Percentiles rank a stretch among this genome's conserved stretches.
Conservation (phyloP, 2,329 filamentous ascomycete species). For the Colletotrichum destructivum region DNA sequence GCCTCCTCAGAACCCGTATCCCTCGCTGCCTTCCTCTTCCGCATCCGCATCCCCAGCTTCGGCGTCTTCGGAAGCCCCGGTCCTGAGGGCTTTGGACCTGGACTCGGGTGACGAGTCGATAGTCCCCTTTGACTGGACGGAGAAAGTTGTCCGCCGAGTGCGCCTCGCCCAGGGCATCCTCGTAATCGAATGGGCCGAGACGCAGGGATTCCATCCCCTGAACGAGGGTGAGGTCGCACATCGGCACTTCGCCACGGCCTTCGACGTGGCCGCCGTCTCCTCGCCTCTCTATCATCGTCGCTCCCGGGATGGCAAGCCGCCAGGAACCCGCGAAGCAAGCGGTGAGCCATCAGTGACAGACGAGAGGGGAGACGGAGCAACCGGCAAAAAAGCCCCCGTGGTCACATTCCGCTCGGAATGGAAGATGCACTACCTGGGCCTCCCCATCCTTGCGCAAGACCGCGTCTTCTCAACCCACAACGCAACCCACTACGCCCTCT, state of each 20-base stretch:
- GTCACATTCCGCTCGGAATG: conserved; percentile 71
- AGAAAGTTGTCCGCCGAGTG: conserved; percentile 68
- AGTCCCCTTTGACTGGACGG: conserved; percentile 66
- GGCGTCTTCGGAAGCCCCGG: neutral
- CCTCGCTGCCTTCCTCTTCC: neutral
- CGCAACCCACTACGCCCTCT: conserved; percentile 72
- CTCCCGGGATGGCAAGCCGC: neutral
- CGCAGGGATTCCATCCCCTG: conserved; percentile 64
- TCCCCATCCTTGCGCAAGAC: conserved; percentile 68
- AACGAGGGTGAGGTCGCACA: conserved; percentile 67
- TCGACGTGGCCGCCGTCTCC: conserved; percentile 58
- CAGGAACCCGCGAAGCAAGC: neutral
- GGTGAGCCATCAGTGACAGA: neutral
- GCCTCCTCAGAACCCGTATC: neutral
- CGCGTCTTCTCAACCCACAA: conserved; percentile 76
- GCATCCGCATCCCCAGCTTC: neutral
- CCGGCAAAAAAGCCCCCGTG: neutral
- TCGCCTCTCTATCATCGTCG: conserved; percentile 2
- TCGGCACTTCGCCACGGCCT: conserved; percentile 73
- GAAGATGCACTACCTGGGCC: conserved; percentile 71
- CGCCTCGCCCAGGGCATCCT: conserved; percentile 69
- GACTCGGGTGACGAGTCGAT: conserved; percentile 57
- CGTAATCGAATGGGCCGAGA: conserved; percentile 76
- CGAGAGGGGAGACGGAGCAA: neutral
- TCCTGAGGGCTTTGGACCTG: conserved; percentile 66